Conservation (phyloP, 1,284 basidiomycete species). For the Ceratobasidium sp. region DNA sequence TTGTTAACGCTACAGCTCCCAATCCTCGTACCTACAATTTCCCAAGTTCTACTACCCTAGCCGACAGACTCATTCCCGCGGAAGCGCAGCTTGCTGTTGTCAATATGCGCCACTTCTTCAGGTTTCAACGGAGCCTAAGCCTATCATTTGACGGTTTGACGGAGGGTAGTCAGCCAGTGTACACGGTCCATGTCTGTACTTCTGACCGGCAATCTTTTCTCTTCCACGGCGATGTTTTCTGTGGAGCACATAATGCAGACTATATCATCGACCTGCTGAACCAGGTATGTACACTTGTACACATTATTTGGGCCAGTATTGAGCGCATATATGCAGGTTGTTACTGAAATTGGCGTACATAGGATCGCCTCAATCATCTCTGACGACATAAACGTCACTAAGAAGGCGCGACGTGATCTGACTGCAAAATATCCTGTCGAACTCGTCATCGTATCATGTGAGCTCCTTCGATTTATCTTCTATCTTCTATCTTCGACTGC, state of each 20-base stretch:
- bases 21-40: too few relatives aligned
- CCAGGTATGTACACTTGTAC: constrained; percentile 50
- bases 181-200: constrained; percentile 54
- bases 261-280: constrained; percentile 52
- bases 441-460: too few relatives aligned
- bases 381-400: background rate
- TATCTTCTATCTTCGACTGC: too few relatives aligned
- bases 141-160: constrained; percentile 51
- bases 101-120: background rate
- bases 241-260: constrained; percentile 40
- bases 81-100: background rate
- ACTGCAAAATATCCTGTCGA: background rate
- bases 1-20: too few relatives aligned
- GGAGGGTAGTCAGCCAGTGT: constrained; percentile 41
- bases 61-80: constrained; percentile 2
- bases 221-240: constrained; percentile 51
- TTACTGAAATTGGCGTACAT: background rate
- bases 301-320: constrained; percentile 47
- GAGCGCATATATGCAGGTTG: background rate
- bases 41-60: too few relatives aligned
- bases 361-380: background rate
- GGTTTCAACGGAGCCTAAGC: constrained; percentile 46
- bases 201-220: constrained; percentile 48
- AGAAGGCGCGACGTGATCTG: background rate
- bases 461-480: too few relatives aligned